Evolutionary conservation across 2,329 filamentous ascomycete species (phyloP).

Genomic region (Epichloe gansuensis): DNA sequence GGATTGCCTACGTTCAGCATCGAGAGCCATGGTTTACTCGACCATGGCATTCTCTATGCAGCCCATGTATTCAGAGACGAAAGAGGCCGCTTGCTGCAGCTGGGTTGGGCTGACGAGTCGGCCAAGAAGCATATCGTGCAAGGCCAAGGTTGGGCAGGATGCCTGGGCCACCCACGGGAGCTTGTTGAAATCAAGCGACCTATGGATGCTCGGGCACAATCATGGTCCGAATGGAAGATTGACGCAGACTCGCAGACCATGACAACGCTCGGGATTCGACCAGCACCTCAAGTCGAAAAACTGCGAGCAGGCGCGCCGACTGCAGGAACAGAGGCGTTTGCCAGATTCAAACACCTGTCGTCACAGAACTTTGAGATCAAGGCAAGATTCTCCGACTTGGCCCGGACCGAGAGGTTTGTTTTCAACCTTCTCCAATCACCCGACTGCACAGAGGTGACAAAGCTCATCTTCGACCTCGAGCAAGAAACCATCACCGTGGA

Average conservation of each 20-base stretch:
- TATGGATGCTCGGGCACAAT: neutral
- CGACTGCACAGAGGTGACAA: conserved; percentile 7
- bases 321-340: neutral
- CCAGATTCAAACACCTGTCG: neutral
- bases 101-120: conserved; percentile 11
- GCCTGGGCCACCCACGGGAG: conserved; percentile 9
- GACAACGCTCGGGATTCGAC: conserved; percentile 9
- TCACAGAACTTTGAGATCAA: conserved; percentile 5
- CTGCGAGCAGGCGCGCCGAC: conserved; percentile 1
- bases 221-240: conserved; percentile 7
- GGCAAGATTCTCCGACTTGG: conserved; percentile 3
- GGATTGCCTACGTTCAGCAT: conserved; percentile 6
- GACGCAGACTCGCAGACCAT: conserved; percentile 6
- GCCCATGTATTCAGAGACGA: conserved; percentile 13
- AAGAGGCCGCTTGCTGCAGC: conserved; percentile 7
- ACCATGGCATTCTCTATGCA: conserved; percentile 13
- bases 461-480: conserved; percentile 8
- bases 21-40: conserved; percentile 7
- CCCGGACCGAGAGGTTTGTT: conserved; percentile 4
- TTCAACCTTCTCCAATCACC: conserved; percentile 5
- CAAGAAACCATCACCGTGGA: conserved; percentile 10
- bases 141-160: conserved; percentile 10
- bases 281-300: conserved; percentile 6
- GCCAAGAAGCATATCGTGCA: conserved; percentile 6
- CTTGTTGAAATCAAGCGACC: conserved; percentile 5